Base-by-base conservation (phyloP, 1,284 basidiomycete species). In the Flammula alnicola region DNA sequence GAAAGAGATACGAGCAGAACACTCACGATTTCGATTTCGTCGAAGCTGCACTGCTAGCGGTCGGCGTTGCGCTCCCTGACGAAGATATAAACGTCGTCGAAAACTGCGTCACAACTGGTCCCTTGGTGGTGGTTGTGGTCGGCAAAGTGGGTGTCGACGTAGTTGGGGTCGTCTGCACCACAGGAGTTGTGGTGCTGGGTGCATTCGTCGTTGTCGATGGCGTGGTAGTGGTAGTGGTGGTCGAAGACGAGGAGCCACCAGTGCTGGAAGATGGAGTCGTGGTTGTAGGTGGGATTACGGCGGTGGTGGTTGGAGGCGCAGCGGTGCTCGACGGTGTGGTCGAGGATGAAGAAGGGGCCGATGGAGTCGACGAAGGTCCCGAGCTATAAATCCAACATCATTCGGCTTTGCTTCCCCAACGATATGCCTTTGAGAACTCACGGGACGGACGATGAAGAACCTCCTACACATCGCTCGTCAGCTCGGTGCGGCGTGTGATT, bases 31-130 rank as follows among this genome's bases (percentile, higher is more conserved):
- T 38, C 6, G 35, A 20, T 32, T 11, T 12, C 5, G 4, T 3
- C 3, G 12, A 12, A 22, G 12, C 17, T 8, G n/a, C 27, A 12
- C n/a, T 12, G 22, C 27, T 16, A 7, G 33, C 35, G 3, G 44
- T 46, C 27, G 44, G 25, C 33, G 25, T 35, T 11, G 27, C 19
- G 12, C 35, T 36, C 10, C 26, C 32, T 26, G 44, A 26, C 12
- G 26, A 22, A 22, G 44, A 37, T 26, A 38, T 27, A 22, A 46
- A 46, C 44, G 17, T n/a, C 5, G 43, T 41, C 19, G 39, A 36
- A 14, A 32, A 17, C 9, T 23, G 23, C 10, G 26, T 37, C 11
- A 37, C 9, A n/a, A 25, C 33, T 14, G 23, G 40, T 29, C 25
- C 17, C 4, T 37, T 26, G 3, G 41, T 40, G 12, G 43, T 14